phyloP scores from a whole-genome alignment of 2,329 filamentous ascomycete genomes.

The Fusarium cicatricum region DNA sequence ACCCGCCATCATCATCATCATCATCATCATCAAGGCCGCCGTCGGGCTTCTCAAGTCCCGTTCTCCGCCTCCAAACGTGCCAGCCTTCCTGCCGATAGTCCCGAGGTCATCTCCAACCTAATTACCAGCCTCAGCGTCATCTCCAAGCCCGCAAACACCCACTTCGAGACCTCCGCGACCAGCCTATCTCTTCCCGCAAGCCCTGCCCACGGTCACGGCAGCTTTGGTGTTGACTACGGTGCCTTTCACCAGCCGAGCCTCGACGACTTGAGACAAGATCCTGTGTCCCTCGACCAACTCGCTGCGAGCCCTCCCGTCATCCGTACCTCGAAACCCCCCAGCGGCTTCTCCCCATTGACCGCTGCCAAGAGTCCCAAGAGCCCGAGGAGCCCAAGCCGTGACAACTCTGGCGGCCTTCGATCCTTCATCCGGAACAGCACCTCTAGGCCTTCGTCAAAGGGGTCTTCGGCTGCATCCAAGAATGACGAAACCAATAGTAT shows the following conservation, averaged over 20 bases:
- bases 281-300: constrained; percentile 63
- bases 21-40: constrained; percentile 32
- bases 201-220: constrained; percentile 55
- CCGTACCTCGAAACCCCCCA: constrained; percentile 82
- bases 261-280: constrained; percentile 58
- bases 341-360: constrained; percentile 77
- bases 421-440: constrained; percentile 64
- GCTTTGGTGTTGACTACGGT: constrained; percentile 79
- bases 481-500: constrained; percentile 69
- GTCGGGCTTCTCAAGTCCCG: constrained; percentile 28
- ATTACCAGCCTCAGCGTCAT: constrained; percentile 76
- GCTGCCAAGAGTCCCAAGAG: constrained; percentile 61
- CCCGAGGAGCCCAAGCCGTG: constrained; percentile 61
- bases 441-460: constrained; percentile 66
- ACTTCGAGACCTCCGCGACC: constrained; percentile 69
- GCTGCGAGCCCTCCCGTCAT: constrained; percentile 75
- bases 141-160: constrained; percentile 71
- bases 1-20: constrained; percentile 38
- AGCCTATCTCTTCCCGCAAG: constrained; percentile 49
- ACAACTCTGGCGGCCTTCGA: constrained; percentile 61
- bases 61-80: constrained; percentile 23
- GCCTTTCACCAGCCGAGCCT: constrained; percentile 64
- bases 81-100: constrained; percentile 59
- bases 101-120: constrained; percentile 74
- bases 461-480: constrained; percentile 61